Conservation (phyloP, 345 rosid species). For the Citrus medica region DNA sequence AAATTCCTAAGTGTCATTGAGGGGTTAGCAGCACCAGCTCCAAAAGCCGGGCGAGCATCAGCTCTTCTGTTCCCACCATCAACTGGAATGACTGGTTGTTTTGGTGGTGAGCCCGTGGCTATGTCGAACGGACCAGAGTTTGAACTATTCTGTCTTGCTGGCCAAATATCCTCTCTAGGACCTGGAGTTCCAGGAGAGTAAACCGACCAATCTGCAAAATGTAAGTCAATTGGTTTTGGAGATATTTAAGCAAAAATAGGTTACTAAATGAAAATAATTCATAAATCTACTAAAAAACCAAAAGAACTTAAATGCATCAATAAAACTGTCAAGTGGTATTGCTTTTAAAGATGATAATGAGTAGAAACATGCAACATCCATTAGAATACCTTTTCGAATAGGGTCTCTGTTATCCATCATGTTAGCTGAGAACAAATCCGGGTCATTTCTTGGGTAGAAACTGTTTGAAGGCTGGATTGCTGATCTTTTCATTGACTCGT, state of each 20-base stretch:
- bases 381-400: conserved; percentile 61
- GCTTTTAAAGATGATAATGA: neutral
- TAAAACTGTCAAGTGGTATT: neutral
- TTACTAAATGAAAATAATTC: neutral
- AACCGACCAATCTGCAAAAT: conserved; percentile 78
- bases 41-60: conserved; percentile 43
- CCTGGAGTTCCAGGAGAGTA: conserved; percentile 95
- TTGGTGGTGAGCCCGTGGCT: conserved; percentile 58
- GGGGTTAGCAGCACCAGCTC: conserved; percentile 49
- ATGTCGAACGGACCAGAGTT: conserved; percentile 74
- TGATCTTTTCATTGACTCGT: conserved; percentile 70
- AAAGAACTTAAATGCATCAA: neutral
- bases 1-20: conserved; percentile 78
- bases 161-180: conserved; percentile 83
- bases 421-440: conserved; percentile 63
- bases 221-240: conserved; percentile 74
- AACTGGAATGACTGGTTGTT: conserved; percentile 41
- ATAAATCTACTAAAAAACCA: neutral
- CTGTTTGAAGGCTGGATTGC: conserved; percentile 74
- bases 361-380: conserved; percentile 5
- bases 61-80: conserved; percentile 63
- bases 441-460: conserved; percentile 66
- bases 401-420: conserved; percentile 68
- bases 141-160: conserved; percentile 76
- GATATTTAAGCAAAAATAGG: conserved; percentile 32